phyloP scores from a whole-genome alignment of 257 asterid genomes.

The Fraxinus quadrangulata region DNA sequence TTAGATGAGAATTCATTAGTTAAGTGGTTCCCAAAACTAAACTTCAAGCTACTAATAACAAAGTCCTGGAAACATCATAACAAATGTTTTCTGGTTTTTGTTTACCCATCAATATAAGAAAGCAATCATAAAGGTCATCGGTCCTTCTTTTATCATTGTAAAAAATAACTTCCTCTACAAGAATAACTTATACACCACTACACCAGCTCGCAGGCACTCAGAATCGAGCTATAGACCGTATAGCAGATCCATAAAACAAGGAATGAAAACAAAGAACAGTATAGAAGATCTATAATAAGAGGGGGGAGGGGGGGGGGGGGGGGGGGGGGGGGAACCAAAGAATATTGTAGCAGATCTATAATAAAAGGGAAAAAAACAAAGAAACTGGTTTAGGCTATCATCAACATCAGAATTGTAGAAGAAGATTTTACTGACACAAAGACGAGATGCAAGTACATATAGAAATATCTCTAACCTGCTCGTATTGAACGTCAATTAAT shows the following conservation, averaged over 20 bases:
- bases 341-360: background rate
- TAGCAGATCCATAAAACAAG: background rate
- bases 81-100: background rate
- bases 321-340: too few relatives aligned
- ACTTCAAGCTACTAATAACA: background rate
- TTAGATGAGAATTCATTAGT: background rate
- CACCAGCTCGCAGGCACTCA: background rate
- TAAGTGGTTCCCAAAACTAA: background rate
- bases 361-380: too few relatives aligned
- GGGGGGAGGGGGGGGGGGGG: too few relatives aligned
- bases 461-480: constrained; percentile 58
- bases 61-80: background rate
- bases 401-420: background rate
- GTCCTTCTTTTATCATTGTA: background rate
- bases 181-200: background rate
- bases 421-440: background rate
- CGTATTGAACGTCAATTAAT: constrained; percentile 71
- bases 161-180: background rate
- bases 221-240: background rate
- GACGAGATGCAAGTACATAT: background rate
- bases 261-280: background rate
- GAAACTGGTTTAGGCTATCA: background rate
- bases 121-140: background rate
- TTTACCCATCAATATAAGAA: background rate
- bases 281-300: background rate